Evolutionary conservation across 2,329 filamentous ascomycete species (phyloP).

Genomic region (Tolypocladium ophioglossoides): DNA sequence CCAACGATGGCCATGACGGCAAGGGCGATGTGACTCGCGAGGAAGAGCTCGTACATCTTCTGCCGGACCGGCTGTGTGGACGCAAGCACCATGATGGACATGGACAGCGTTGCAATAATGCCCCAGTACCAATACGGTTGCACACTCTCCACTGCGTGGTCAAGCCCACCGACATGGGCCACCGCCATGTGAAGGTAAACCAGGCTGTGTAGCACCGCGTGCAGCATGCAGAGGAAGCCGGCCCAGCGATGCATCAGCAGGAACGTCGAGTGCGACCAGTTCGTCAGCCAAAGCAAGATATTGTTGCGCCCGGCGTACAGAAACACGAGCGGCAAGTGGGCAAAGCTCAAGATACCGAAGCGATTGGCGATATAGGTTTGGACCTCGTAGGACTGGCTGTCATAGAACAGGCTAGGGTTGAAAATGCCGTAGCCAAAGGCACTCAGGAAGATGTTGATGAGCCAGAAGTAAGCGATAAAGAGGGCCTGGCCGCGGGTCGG

Average conservation of each 20-base stretch:
- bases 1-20: constrained; percentile 28
- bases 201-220: constrained; percentile 31
- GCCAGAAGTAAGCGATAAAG: constrained; percentile 30
- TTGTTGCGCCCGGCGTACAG: constrained; percentile 34
- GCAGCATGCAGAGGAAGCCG: constrained; percentile 27
- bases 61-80: constrained; percentile 24
- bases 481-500: constrained; percentile 32
- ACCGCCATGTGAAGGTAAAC: constrained; percentile 18
- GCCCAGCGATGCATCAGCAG: constrained; percentile 37
- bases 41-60: constrained; percentile 30
- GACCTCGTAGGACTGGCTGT: constrained; percentile 12
- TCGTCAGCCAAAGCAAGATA: constrained; percentile 30
- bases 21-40: constrained; percentile 29
- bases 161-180: too few relatives aligned
- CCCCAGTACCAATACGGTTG: constrained; percentile 19
- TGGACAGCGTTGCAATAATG: constrained; percentile 23
- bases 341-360: constrained; percentile 25
- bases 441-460: constrained; percentile 22
- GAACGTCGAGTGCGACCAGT: constrained; percentile 35
- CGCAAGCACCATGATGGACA: constrained; percentile 16
- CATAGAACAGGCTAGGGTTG: constrained; percentile 17
- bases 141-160: constrained; percentile 16
- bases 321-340: constrained; percentile 25
- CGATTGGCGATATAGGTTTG: constrained; percentile 23
- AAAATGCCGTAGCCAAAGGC: constrained; percentile 14